phyloP scores from a whole-genome alignment of 169 alveolate genomes.

The Fabrea salina region DNA sequence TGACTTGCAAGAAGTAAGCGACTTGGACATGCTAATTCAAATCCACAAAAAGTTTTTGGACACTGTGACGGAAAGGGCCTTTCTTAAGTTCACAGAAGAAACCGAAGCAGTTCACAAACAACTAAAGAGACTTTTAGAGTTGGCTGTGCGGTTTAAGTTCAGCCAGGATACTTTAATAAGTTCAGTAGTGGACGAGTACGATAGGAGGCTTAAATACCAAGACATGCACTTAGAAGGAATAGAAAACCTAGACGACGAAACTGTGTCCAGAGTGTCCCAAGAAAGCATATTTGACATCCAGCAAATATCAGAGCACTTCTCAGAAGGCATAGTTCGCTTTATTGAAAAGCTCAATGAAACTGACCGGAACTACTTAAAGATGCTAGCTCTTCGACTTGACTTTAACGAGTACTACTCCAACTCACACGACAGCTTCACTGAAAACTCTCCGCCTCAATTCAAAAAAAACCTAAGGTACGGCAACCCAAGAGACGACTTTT shows the following conservation, averaged over 20 bases:
- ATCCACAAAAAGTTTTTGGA: constrained; percentile 63
- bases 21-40: constrained; percentile 66
- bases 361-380: constrained; percentile 37
- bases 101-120: constrained; percentile 45
- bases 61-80: constrained; percentile 62
- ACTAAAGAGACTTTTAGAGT: constrained; percentile 54
- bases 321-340: constrained; percentile 33
- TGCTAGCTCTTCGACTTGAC: constrained; percentile 50
- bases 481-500: too few relatives aligned
- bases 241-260: background rate
- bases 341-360: constrained; percentile 26
- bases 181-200: constrained; percentile 58
- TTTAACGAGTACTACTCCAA: constrained; percentile 54
- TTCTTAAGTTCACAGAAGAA: constrained; percentile 59
- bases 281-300: background rate
- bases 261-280: constrained; percentile 31
- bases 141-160: constrained; percentile 56
- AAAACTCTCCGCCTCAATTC: too few relatives aligned
- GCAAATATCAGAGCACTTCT: background rate
- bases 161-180: constrained; percentile 53
- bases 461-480: too few relatives aligned
- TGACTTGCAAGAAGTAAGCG: constrained; percentile 60
- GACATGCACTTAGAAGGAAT: too few relatives aligned
- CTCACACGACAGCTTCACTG: too few relatives aligned
- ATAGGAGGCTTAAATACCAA: constrained; percentile 12